Percentiles rank a stretch among this genome's conserved stretches.
Evolutionary conservation across 2,329 filamentous ascomycete species (phyloP).

Genomic region (Scleromitrula shiraiana): DNA sequence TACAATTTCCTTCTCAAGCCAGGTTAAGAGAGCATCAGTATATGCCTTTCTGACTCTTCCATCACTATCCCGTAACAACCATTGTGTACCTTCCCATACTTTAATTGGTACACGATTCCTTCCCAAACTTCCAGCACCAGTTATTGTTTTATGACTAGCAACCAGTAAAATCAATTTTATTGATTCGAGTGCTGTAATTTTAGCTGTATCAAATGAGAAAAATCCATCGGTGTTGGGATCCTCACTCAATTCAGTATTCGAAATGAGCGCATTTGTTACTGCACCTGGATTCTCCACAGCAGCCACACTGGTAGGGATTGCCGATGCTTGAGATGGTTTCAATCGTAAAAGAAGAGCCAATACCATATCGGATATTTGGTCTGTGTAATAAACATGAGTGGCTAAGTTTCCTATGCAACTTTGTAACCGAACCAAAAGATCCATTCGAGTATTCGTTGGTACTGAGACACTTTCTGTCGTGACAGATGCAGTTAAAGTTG

Average conservation of each 20-base stretch:
- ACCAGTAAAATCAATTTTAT: conserved; percentile 77
- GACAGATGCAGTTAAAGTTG: conserved; percentile 13
- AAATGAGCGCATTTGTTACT: conserved; percentile 39
- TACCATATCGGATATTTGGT: conserved; percentile 94
- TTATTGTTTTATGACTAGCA: conserved; percentile 60
- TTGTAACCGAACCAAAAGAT: conserved; percentile 64
- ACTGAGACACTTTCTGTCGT: conserved; percentile 34
- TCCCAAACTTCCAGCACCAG: conserved; percentile 55
- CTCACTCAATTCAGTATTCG: conserved; percentile 41
- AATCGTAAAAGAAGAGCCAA: conserved; percentile 69
- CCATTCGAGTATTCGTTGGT: conserved; percentile 46
- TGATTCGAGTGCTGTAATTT: conserved; percentile 61
- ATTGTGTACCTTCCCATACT: conserved; percentile 95
- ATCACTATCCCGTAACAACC: conserved; percentile 76
- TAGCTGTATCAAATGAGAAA: conserved; percentile 55
- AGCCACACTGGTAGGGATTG: conserved; percentile 35
- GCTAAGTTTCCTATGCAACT: conserved; percentile 83
- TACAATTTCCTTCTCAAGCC: conserved; percentile 75
- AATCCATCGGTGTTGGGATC: conserved; percentile 47
- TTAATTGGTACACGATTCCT: conserved; percentile 69
- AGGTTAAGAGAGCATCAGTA: conserved; percentile 72
- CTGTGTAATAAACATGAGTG: conserved; percentile 93
- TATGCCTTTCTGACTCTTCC: conserved; percentile 77
- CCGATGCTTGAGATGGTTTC: conserved; percentile 50
- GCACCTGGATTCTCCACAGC: conserved; percentile 38